Base-by-base conservation (phyloP, 176 grass and related monocot species). In the Bothriochloa decipiens region DNA sequence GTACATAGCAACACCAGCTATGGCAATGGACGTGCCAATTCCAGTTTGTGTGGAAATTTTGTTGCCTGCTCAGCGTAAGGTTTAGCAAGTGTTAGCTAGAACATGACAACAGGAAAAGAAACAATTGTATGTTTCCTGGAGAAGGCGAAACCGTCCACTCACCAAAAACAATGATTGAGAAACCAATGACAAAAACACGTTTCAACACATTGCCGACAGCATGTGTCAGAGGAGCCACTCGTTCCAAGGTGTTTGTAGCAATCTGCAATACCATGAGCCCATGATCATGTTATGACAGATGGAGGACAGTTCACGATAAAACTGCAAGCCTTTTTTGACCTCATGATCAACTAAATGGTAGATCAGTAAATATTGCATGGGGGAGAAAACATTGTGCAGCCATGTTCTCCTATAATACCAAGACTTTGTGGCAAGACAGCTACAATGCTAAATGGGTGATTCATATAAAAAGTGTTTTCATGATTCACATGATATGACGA, bases 151-250 rank as follows among this genome's bases (percentile, higher is more conserved):
- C 2, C 27, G 33, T 74, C 43, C 68, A 74, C 81, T 81, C 89
- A 99, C 96, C 96, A 55, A 99, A 99, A 45, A 72, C 22, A 18
- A 99, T 70, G 72, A 99, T 99, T 6, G 96, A 92, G 78, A 99
- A 99, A 23, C 96, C 91, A 75, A 99, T 99, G 65, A 99, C 96
- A 60, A 99, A 99, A 13, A 99, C 96, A 90, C 96, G 94, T 91
- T 99, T 99, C 85, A 99, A 88, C 75, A 99, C 96, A 89, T 99
- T 99, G 61, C 96, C 96, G 25, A 99, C 96, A 23, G 96, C 96
- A 79, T 99, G 96, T 28, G 96, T 99, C 50, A 99, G 90, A 83
- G 96, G 96, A 68, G 96, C 91, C 70, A 99, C 96, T 58, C 96
- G 83, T 75, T 99, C 96, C 90, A 99, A 88, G 83, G 96, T 99